Conservation (phyloP, 106 monocot genomes). For the Agapanthus africanus region DNA sequence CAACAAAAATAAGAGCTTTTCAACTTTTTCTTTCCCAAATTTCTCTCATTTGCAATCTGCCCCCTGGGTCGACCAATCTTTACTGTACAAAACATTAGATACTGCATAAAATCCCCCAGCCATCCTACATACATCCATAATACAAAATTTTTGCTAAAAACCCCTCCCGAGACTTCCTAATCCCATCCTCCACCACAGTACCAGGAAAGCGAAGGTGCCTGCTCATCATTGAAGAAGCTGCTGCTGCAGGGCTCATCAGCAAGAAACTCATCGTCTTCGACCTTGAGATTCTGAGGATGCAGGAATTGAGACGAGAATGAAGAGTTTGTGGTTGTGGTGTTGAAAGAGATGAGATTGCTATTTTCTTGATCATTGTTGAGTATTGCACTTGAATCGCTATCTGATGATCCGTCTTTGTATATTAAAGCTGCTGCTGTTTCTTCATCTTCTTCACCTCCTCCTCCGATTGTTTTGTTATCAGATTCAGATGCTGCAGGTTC, state of each 20-base stretch:
- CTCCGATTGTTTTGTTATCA: not conserved
- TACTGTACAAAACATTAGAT: too few relatives aligned
- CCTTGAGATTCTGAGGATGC: constrained; percentile 19
- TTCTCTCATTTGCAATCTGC: too few relatives aligned
- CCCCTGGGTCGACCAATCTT: too few relatives aligned
- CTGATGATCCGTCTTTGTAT: constrained; percentile 25
- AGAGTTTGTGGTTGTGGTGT: too few relatives aligned
- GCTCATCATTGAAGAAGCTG: constrained; percentile 42
- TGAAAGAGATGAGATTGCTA: constrained; percentile 2
- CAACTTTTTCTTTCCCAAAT: too few relatives aligned
- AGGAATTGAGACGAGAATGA: not conserved
- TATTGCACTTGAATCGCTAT: constrained; percentile 48
- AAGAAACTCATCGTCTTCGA: constrained; percentile 24
- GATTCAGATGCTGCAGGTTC: constrained; percentile 14
- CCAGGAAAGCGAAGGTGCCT: constrained; percentile 28
- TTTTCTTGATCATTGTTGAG: constrained; percentile 33
- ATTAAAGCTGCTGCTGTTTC: constrained; percentile 9
- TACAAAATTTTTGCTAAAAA: constrained; percentile 5
- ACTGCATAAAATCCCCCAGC: too few relatives aligned
- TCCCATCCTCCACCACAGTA: constrained; percentile 17
- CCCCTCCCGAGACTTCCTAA: not conserved
- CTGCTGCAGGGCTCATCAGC: constrained; percentile 36
- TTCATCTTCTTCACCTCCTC: too few relatives aligned
- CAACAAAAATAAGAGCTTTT: too few relatives aligned
- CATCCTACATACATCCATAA: constrained; percentile 14